Percentiles rank a stretch among this genome's conserved stretches.
These are phyloP conservation scores for Paraconiothyrium sp. DNA, from an alignment of 2,329 filamentous ascomycete genomes.

Conservation along the genomic window DNA sequence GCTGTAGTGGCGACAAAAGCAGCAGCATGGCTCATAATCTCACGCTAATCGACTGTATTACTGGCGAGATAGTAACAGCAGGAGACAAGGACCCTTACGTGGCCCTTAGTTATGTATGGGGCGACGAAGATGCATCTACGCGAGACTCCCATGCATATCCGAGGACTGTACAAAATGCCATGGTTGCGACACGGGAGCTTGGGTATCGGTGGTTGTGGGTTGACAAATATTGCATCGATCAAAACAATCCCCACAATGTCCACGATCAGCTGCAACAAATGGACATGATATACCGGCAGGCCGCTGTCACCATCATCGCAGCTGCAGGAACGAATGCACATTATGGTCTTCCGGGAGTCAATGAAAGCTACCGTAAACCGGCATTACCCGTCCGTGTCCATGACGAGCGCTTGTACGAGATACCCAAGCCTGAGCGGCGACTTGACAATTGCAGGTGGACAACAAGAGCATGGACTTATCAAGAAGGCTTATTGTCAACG, in stretches of 20 bases:
- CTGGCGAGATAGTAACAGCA: constrained; percentile 10
- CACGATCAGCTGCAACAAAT: constrained; percentile 21
- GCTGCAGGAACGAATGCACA: constrained; percentile 13
- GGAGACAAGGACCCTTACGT: constrained; percentile 9
- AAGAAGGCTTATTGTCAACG: constrained; percentile 21
- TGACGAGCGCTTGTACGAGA: constrained; percentile 8
- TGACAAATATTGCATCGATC: constrained; percentile 25
- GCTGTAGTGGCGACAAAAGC: constrained; percentile 6
- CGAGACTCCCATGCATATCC: constrained; percentile 5
- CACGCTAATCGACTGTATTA: constrained; percentile 19
- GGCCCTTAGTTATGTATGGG: constrained; percentile 22
- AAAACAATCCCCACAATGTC: constrained; percentile 9
- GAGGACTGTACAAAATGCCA: constrained; percentile 20
- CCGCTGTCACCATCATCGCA: constrained; percentile 23
- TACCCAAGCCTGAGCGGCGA: constrained; percentile 3
- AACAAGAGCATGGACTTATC: constrained; percentile 19
- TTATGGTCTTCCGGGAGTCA: constrained; percentile 20
- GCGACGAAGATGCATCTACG: constrained; percentile 1
- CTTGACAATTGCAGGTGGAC: constrained; percentile 9
- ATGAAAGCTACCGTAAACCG: constrained; percentile 13
- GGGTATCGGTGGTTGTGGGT: constrained; percentile 22
- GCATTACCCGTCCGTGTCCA: constrained; percentile 9
- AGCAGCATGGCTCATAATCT: constrained; percentile 6
- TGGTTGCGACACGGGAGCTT: constrained; percentile 9
- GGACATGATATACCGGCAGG: constrained; percentile 23